Conservation (phyloP, 2,329 filamentous ascomycete species). For the Claviceps lovelessii region DNA sequence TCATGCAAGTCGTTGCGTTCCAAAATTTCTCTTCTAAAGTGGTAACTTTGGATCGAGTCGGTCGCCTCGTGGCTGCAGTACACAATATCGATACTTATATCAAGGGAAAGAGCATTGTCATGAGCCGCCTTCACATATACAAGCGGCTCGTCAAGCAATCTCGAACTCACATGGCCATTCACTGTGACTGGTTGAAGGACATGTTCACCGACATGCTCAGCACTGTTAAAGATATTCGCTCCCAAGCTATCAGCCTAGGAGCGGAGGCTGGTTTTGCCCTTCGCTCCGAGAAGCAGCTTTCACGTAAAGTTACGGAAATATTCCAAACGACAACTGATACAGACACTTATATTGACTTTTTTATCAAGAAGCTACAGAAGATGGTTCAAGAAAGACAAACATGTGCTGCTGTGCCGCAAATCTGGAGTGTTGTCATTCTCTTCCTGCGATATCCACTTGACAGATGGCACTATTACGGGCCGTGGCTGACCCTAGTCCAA, state of each 20-base stretch:
- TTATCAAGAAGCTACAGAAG: conserved; percentile 49
- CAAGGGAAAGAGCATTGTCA: conserved; percentile 66
- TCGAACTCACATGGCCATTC: conserved; percentile 52
- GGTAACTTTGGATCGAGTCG: conserved; percentile 57
- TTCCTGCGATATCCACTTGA: conserved; percentile 53
- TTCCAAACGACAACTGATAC: conserved; percentile 37
- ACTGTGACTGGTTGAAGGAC: conserved; percentile 68
- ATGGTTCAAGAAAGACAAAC: conserved; percentile 49
- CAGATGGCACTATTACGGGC: conserved; percentile 58
- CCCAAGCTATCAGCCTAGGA: conserved; percentile 60
- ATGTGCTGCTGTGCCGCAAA: conserved; percentile 55
- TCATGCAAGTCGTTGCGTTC: conserved; percentile 66
- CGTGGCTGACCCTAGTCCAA: conserved; percentile 69
- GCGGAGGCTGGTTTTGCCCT: conserved; percentile 54
- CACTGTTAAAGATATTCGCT: conserved; percentile 59
- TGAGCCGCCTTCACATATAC: conserved; percentile 66
- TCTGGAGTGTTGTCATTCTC: conserved; percentile 75
- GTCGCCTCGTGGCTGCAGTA: conserved; percentile 55
- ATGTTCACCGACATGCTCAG: conserved; percentile 73
- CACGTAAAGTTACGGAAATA: conserved; percentile 51
- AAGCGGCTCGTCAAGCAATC: conserved; percentile 60
- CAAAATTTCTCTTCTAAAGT: conserved; percentile 65
- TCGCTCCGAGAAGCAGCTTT: conserved; percentile 53
- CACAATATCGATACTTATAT: conserved; percentile 59
- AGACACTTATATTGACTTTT: conserved; percentile 53